phyloP scores from a whole-genome alignment of 805 yeast genomes.

The Cyberlindnera americana region DNA sequence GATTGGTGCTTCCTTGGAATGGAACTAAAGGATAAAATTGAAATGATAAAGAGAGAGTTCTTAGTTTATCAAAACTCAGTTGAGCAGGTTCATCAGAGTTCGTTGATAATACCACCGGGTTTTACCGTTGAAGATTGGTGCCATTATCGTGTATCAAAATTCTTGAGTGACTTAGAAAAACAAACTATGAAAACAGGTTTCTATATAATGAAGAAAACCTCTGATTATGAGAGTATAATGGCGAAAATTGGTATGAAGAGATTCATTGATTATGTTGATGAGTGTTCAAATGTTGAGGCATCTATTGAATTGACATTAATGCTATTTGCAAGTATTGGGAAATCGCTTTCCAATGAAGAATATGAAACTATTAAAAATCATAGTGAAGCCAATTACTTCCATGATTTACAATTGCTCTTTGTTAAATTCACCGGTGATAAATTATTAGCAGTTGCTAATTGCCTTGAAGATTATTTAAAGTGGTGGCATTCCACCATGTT shows the following conservation, averaged over 20 bases:
- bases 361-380: neutral
- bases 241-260: slow-evolving; percentile 4
- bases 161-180: too few relatives aligned
- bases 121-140: slow-evolving; percentile 6
- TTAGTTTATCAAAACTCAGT: too few relatives aligned
- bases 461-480: neutral
- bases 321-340: slow-evolving; percentile 6
- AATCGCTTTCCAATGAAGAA: neutral
- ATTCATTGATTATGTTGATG: neutral
- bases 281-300: slow-evolving; percentile 2
- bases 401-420: neutral
- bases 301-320: slow-evolving; percentile 1
- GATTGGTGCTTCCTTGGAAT: slow-evolving; percentile 6
- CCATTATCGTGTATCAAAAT: slow-evolving; percentile 1
- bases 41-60: too few relatives aligned
- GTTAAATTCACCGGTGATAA: neutral
- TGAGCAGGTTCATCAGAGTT: too few relatives aligned
- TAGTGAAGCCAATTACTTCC: neutral
- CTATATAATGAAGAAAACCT: neutral
- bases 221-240: slow-evolving; percentile 4
- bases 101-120: slow-evolving; percentile 5
- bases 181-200: too few relatives aligned
- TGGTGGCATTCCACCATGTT: slow-evolving; percentile 7
- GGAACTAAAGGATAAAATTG: too few relatives aligned
- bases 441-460: too few relatives aligned